Evolutionary conservation across 306 rosid genomes (phyloP).

Genomic region (Acmispon strigosus): DNA sequence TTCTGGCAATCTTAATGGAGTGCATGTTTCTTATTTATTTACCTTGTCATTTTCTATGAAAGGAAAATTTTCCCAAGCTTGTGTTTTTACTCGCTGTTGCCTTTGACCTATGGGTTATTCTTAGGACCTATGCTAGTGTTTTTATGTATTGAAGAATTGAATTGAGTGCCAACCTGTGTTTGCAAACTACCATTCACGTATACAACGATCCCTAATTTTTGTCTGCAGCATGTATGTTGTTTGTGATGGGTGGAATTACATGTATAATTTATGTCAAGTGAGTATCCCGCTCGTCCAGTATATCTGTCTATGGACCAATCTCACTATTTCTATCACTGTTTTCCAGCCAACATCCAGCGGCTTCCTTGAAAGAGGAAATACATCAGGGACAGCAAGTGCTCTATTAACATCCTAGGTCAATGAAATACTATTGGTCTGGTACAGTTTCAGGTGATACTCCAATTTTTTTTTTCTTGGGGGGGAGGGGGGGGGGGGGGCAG

Average conservation of each 20-base stretch:
- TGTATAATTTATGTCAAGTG: background rate
- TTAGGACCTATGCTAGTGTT: background rate
- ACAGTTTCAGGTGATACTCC: conserved; percentile 11
- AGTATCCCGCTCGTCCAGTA: background rate
- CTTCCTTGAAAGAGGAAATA: conserved; percentile 63
- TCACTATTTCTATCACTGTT: conserved; percentile 9
- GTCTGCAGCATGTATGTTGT: background rate
- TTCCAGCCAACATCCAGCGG: conserved; percentile 53
- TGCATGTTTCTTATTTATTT: background rate
- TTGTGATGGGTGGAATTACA: background rate
- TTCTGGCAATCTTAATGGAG: conserved; percentile 4
- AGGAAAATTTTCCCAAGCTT: background rate
- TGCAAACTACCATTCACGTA: background rate
- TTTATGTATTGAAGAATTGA: conserved; percentile 1
- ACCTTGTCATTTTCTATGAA: background rate
- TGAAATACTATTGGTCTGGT: conserved; percentile 3
- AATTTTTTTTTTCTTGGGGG: background rate
- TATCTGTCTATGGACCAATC: background rate
- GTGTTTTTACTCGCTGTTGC: background rate
- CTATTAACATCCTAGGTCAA: conserved; percentile 33
- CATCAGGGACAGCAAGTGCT: conserved; percentile 48
- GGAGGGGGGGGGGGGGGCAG: background rate
- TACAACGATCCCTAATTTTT: background rate
- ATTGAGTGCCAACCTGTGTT: conserved; percentile 14
- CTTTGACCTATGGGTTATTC: background rate